phyloP scores from a whole-genome alignment of 106 monocot species.

The Allium sativum region DNA sequence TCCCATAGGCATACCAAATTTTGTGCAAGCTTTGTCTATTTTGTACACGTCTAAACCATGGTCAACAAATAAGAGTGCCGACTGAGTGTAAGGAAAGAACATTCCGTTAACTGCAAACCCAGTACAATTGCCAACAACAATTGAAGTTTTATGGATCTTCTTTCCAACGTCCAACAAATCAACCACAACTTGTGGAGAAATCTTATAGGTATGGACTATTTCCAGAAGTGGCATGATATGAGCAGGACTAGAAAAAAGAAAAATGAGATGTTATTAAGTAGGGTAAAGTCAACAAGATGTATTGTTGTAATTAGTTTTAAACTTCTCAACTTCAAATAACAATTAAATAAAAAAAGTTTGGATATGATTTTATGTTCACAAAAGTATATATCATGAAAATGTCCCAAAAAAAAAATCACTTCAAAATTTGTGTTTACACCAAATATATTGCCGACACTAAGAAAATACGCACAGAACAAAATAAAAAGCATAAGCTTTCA shows the following conservation, averaged over 20 bases:
- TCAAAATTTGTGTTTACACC: too few species aligned
- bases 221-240: conserved; percentile 98
- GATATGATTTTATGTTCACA: too few species aligned
- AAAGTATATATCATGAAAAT: too few species aligned
- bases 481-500: too few species aligned
- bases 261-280: conserved; percentile 7
- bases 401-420: too few species aligned
- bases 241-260: conserved; percentile 83
- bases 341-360: too few species aligned
- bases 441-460: too few species aligned
- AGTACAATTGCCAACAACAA: conserved; percentile 93
- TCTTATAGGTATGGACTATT: conserved; percentile 77
- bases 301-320: too few species aligned
- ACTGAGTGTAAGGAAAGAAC: conserved; percentile 97
- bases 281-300: too few species aligned
- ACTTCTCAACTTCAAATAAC: too few species aligned
- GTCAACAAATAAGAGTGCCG: conserved; percentile 74
- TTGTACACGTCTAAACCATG: conserved; percentile 81
- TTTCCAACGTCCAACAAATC: conserved; percentile 87
- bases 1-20: conserved; percentile 99
- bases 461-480: too few species aligned
- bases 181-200: conserved; percentile 84
- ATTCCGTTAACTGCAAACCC: conserved; percentile 97
- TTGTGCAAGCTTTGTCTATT: conserved; percentile 68
- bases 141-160: conserved; percentile 85